Conservation (phyloP, 2,329 filamentous ascomycete species). For the Catunica adiposa region DNA sequence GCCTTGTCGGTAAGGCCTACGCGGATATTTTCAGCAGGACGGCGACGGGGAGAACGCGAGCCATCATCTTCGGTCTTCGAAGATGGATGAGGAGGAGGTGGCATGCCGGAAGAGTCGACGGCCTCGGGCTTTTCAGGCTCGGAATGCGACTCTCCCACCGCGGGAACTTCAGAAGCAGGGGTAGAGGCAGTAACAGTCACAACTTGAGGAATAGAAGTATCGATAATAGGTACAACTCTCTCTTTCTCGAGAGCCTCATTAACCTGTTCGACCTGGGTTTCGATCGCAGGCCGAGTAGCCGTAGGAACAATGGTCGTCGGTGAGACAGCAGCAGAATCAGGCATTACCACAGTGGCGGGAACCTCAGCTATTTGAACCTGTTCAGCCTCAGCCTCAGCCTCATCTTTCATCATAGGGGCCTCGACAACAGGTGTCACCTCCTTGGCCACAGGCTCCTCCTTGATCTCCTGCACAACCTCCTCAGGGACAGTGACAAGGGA, state of each 20-base stretch:
- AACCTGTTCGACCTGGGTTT: background rate
- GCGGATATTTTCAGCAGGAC: conserved; percentile 7
- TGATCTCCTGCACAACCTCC: background rate
- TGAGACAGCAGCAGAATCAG: background rate
- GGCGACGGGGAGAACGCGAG: conserved; percentile 1
- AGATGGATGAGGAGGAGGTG: background rate
- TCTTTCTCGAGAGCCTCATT: background rate
- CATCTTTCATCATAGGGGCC: conserved; percentile 5
- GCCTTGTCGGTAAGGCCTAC: conserved; percentile 33
- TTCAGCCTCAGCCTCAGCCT: background rate
- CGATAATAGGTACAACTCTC: background rate
- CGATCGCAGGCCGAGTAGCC: background rate
- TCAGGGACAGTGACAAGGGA: background rate
- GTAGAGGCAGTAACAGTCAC: background rate
- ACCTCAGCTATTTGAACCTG: background rate
- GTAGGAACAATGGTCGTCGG: background rate
- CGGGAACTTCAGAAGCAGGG: background rate
- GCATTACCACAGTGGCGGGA: background rate
- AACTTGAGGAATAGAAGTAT: background rate
- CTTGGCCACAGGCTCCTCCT: conserved; percentile 2
- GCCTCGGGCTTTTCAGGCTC: conserved; percentile 5
- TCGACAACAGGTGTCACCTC: background rate
- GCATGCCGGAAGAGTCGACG: background rate
- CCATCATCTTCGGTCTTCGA: conserved; percentile 14
- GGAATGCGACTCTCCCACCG: background rate